phyloP scores from a whole-genome alignment of 164 flowering plant genomes.

The Chloranthus sessilifolius region DNA sequence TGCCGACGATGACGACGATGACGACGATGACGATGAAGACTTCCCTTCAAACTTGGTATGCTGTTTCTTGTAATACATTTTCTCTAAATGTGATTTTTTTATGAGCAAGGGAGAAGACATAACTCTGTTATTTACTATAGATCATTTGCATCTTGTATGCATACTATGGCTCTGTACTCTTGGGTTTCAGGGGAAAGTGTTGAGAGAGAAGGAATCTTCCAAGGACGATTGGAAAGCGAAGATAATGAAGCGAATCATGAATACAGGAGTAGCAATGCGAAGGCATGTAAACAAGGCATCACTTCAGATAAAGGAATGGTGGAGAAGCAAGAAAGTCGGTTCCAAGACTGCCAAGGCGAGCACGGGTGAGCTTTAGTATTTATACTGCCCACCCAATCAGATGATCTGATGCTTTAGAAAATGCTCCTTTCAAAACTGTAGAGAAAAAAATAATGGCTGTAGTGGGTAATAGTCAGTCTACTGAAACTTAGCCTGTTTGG shows the following conservation, averaged over 20 bases:
- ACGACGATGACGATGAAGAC: slow-evolving; percentile 53
- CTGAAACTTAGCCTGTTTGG: too few relatives aligned
- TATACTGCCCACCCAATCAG: too few relatives aligned
- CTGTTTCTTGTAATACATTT: not conserved
- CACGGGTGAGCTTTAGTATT: slow-evolving; percentile 53
- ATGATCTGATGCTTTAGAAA: too few relatives aligned
- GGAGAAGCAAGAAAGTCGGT: slow-evolving; percentile 36
- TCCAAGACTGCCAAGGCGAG: slow-evolving; percentile 34
- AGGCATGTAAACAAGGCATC: slow-evolving; percentile 47
- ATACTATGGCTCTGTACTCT: not conserved
- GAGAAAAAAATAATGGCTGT: too few relatives aligned
- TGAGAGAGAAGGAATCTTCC: slow-evolving; percentile 45
- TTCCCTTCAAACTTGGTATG: slow-evolving; percentile 67
- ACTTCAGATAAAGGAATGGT: slow-evolving; percentile 45
- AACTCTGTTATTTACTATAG: not conserved
- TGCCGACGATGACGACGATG: slow-evolving; percentile 73
- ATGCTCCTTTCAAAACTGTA: too few relatives aligned
- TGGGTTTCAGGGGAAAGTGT: slow-evolving; percentile 48
- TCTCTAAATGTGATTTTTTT: not conserved
- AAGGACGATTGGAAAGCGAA: slow-evolving; percentile 57
- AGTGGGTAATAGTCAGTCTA: too few relatives aligned
- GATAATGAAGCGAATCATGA: slow-evolving; percentile 33
- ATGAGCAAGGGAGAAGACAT: not conserved
- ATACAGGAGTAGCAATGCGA: slow-evolving; percentile 37
- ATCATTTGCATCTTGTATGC: not conserved